These are phyloP conservation scores for Ramalina peruviana DNA, from an alignment of 495 filamentous ascomycete species.

Conservation along the genomic window DNA sequence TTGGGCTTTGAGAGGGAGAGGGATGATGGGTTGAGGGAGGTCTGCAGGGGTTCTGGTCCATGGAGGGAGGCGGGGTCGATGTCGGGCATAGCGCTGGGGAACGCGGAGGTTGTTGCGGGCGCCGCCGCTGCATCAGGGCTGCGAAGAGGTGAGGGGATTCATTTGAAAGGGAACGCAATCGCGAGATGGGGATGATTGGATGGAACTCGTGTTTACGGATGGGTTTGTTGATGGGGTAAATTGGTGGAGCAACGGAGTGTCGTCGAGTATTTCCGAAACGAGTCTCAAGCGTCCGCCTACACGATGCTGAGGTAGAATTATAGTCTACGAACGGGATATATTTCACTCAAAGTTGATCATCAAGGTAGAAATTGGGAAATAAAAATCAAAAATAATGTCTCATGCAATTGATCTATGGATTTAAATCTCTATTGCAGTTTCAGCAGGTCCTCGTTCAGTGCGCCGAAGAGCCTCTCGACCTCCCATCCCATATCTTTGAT, in stretches of 20 bases:
- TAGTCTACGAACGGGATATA: no score
- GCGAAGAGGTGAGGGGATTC: neutral
- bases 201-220: no score
- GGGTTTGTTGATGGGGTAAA: no score
- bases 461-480: constrained; percentile 49
- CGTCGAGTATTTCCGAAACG: no score
- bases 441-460: constrained; percentile 58
- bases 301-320: no score
- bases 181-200: no score
- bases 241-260: no score
- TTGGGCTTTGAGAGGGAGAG: constrained; percentile 40
- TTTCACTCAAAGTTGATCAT: no score
- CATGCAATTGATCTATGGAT: neutral
- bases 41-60: constrained; percentile 48
- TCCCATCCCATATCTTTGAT: constrained; percentile 37
- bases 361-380: no score
- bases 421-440: constrained; percentile 38
- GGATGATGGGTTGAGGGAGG: constrained; percentile 38
- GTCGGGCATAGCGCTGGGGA: constrained; percentile 47
- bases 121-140: constrained; percentile 1
- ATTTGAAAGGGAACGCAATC: no score
- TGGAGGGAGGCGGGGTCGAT: constrained; percentile 76
- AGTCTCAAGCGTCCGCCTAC: no score
- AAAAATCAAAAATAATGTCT: no score
- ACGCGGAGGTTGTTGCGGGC: neutral